These are phyloP conservation scores for Urostyla sp. DNA, from an alignment of 73 alveolate genomes.

Conservation along the genomic window DNA sequence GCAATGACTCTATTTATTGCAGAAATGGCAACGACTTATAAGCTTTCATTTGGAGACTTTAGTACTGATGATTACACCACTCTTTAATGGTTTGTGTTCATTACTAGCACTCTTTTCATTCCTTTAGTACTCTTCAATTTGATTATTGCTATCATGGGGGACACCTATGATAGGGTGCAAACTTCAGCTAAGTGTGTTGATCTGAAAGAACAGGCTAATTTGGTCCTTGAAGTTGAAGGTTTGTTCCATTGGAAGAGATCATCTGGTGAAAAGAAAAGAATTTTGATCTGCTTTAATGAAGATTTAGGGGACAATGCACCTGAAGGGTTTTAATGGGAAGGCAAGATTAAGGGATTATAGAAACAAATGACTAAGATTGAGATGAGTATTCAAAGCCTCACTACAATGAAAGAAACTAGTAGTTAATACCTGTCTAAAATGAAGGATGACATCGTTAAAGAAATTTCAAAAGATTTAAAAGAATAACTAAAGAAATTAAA, in stretches of 20 bases:
- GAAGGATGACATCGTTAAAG: no score
- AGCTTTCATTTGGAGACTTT: slow-evolving; percentile 47
- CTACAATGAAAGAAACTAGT: no score
- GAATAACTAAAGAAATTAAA: no score
- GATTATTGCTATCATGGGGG: slow-evolving; percentile 57
- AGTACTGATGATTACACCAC: slow-evolving; percentile 10
- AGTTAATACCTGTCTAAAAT: no score
- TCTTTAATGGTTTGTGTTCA: slow-evolving; percentile 31
- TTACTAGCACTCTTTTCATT: slow-evolving; percentile 16
- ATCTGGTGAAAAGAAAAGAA: no score
- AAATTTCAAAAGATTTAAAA: no score
- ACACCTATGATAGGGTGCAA: slow-evolving; percentile 48
- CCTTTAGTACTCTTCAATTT: slow-evolving; percentile 52
- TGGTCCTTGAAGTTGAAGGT: slow-evolving; percentile 49
- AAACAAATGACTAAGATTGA: no score
- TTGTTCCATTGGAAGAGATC: slow-evolving; percentile 51
- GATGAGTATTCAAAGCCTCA: no score
- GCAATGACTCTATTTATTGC: background rate
- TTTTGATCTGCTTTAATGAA: no score
- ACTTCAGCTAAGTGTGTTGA: slow-evolving; percentile 38
- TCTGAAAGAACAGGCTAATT: slow-evolving; percentile 26
- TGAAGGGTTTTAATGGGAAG: no score
- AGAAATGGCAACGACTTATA: slow-evolving; percentile 29
- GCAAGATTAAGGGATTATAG: no score
- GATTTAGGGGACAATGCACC: no score